Evolutionary conservation across 2,329 filamentous ascomycete species (phyloP).

Genomic region (Cladobotryum protrusum): DNA sequence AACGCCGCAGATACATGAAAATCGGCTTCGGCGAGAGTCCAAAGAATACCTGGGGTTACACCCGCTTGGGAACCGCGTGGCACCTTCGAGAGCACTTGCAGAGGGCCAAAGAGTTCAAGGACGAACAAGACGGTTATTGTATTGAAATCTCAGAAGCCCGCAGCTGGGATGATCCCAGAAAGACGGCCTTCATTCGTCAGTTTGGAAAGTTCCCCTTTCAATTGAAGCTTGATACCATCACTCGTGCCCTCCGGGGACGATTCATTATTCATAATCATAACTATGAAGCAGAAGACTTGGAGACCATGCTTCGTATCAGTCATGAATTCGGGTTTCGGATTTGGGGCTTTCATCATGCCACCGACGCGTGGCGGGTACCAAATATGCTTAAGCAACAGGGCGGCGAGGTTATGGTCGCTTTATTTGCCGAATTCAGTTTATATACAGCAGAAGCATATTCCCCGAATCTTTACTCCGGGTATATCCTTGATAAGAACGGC

Average conservation of each 20-base stretch:
- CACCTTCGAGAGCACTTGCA: conserved; percentile 30
- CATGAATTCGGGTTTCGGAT: conserved; percentile 37
- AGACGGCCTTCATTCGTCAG: conserved; percentile 2
- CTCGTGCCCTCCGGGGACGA: conserved; percentile 34
- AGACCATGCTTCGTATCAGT: conserved; percentile 36
- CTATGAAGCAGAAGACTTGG: conserved; percentile 38
- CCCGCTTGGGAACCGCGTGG: conserved; percentile 35
- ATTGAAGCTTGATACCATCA: conserved; percentile 34
- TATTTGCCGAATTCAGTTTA: conserved; percentile 35
- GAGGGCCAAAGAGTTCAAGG: conserved; percentile 9
- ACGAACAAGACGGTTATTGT: conserved; percentile 12
- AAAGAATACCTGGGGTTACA: conserved; percentile 30
- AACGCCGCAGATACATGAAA: conserved; percentile 36
- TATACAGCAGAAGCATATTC: conserved; percentile 39
- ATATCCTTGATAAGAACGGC: conserved; percentile 33
- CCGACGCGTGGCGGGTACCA: conserved; percentile 10
- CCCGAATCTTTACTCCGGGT: conserved; percentile 33
- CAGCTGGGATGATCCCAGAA: neutral
- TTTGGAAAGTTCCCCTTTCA: conserved; percentile 23
- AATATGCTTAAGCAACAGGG: conserved; percentile 19
- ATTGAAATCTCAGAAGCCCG: neutral
- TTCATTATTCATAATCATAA: conserved; percentile 39
- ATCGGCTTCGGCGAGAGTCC: conserved; percentile 43
- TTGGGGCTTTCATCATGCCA: conserved; percentile 14
- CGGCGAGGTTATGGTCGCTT: conserved; percentile 37